phyloP scores from a whole-genome alignment of 2,329 filamentous ascomycete species.

The Raffaelea albimanens region DNA sequence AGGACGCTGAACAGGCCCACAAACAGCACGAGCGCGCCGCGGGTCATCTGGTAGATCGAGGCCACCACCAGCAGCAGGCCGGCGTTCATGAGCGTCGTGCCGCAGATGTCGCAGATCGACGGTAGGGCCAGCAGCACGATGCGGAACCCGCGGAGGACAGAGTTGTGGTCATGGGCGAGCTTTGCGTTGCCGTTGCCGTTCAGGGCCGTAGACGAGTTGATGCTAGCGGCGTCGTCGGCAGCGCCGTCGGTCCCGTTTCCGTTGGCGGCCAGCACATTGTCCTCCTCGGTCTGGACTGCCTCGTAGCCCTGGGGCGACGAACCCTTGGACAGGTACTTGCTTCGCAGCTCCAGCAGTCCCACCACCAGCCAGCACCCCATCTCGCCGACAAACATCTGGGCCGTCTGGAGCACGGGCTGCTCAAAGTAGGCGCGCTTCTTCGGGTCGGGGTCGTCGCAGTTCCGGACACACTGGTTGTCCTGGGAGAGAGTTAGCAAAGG shows the following conservation, averaged over 20 bases:
- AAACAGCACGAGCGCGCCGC: slow-evolving; percentile 88
- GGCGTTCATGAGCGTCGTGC: slow-evolving; percentile 95
- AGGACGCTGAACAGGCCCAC: slow-evolving; percentile 91
- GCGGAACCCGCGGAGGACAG: slow-evolving; percentile 60
- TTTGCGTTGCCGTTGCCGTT: slow-evolving; percentile 35
- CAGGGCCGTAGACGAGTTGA: slow-evolving; percentile 31
- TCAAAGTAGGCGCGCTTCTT: slow-evolving; percentile 68
- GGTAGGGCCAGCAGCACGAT: slow-evolving; percentile 72
- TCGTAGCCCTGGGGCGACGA: slow-evolving; percentile 49
- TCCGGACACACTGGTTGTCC: slow-evolving; percentile 94
- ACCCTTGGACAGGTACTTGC: slow-evolving; percentile 38
- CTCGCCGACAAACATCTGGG: slow-evolving; percentile 97
- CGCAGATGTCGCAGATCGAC: slow-evolving; percentile 86
- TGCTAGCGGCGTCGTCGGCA: slow-evolving; percentile 34
- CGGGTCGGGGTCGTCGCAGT: slow-evolving; percentile 66
- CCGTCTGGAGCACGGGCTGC: slow-evolving; percentile 90
- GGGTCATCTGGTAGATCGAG: slow-evolving; percentile 97
- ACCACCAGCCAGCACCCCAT: slow-evolving; percentile 94
- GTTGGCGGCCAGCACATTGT: slow-evolving; percentile 35
- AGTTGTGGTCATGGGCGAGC: slow-evolving; percentile 33
- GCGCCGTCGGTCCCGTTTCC: slow-evolving; percentile 12
- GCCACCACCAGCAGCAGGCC: slow-evolving; percentile 89
- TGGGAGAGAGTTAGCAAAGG: slow-evolving; percentile 21
- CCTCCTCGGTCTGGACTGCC: slow-evolving; percentile 42
- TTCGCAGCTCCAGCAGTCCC: slow-evolving; percentile 57